Conservation (phyloP, 768 basidiomycete species). For the Favolaschia claudopus region DNA sequence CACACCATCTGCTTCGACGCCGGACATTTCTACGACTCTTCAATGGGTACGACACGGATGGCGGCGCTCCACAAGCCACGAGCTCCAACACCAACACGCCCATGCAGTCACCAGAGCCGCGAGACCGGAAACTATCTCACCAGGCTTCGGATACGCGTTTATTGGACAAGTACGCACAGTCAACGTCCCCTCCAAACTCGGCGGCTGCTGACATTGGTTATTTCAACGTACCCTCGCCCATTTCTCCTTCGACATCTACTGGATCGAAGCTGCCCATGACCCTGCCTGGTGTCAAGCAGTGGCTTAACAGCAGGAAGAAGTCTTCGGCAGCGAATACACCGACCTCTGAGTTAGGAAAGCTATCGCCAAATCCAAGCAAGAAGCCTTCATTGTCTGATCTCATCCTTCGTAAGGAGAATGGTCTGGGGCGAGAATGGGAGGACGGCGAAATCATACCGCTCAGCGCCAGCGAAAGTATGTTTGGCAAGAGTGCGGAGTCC, state of each 20-base stretch:
- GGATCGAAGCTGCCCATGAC: slow-evolving; percentile 71
- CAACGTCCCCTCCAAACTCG: slow-evolving; percentile 47
- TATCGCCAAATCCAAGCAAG: slow-evolving; percentile 53
- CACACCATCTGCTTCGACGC: slow-evolving; percentile 52
- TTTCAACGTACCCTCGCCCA: slow-evolving; percentile 47
- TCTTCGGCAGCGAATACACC: slow-evolving; percentile 48
- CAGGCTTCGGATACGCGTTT: slow-evolving; percentile 76
- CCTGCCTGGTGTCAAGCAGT: slow-evolving; percentile 81
- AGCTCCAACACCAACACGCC: slow-evolving; percentile 60
- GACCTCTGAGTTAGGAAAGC: slow-evolving; percentile 40
- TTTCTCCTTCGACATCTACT: slow-evolving; percentile 47
- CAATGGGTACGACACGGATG: slow-evolving; percentile 57
- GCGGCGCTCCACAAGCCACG: slow-evolving; percentile 48
- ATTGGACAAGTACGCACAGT: slow-evolving; percentile 56
- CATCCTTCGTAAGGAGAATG: slow-evolving; percentile 65
- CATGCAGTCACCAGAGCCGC: slow-evolving; percentile 56
- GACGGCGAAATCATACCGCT: slow-evolving; percentile 63
- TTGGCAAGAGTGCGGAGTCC: slow-evolving; percentile 28
- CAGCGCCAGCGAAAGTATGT: slow-evolving; percentile 48
- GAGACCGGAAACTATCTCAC: slow-evolving; percentile 69
- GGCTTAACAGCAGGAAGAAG: slow-evolving; percentile 73
- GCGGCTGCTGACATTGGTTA: slow-evolving; percentile 58
- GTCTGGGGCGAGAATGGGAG: slow-evolving; percentile 70
- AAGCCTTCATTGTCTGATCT: slow-evolving; percentile 76
- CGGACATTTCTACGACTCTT: slow-evolving; percentile 52